Percentiles rank a stretch among this genome's conserved stretches.
Conservation (phyloP, 2,329 filamentous ascomycete genomes). For the Sporothrix humicola region DNA sequence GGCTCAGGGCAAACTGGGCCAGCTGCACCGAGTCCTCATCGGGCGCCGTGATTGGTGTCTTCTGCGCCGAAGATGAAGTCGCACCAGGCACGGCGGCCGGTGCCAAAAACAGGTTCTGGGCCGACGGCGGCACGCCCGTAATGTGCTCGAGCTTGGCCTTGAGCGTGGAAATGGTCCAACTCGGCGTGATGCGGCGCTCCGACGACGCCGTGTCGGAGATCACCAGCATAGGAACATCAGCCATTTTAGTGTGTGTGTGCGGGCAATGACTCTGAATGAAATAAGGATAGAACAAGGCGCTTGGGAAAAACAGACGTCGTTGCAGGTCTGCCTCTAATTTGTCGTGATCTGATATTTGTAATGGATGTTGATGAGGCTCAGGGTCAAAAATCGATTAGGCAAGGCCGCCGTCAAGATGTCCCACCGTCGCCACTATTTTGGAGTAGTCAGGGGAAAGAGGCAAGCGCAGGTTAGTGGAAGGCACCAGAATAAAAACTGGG, state of each 20-base stretch:
- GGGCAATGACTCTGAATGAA: no score
- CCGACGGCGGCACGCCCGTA: conserved; percentile 84
- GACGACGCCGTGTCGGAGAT: conserved; percentile 78
- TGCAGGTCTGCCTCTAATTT: neutral
- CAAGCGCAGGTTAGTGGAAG: neutral
- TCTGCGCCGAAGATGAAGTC: conserved; percentile 54
- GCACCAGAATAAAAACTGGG: conserved; percentile 27
- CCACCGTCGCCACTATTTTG: neutral
- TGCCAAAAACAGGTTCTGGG: conserved; percentile 77
- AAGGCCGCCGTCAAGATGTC: neutral
- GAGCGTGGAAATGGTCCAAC: conserved; percentile 85
- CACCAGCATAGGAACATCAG: conserved; percentile 77
- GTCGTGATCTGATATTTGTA: conserved; percentile 3
- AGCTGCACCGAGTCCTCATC: conserved; percentile 71
- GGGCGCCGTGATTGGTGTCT: conserved; percentile 68
- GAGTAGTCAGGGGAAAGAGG: conserved; percentile 25
- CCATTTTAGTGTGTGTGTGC: conserved; percentile 50
- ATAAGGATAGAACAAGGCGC: no score
- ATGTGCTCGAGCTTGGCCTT: conserved; percentile 89
- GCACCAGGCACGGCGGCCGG: conserved; percentile 43
- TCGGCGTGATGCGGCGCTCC: conserved; percentile 88
- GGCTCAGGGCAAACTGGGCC: conserved; percentile 68
- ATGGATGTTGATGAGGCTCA: neutral
- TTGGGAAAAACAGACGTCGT: no score
- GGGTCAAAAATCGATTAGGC: neutral